These are phyloP conservation scores for Ascosphaera apis DNA, from an alignment of 2,329 filamentous ascomycete species.

Conservation along the genomic window DNA sequence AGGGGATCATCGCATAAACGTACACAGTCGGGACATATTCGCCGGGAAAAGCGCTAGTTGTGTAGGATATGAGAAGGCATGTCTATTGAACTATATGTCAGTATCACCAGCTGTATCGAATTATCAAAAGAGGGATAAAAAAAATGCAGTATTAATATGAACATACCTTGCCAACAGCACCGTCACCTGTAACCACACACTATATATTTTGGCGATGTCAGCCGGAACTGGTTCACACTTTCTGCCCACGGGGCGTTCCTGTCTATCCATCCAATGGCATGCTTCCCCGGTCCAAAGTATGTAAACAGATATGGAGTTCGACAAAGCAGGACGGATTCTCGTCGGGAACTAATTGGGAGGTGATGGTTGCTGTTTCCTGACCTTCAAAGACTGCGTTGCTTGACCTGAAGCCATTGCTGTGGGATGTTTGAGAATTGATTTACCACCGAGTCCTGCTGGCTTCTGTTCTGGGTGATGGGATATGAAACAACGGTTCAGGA, in stretches of 20 bases:
- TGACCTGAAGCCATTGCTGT: slow-evolving; percentile 63
- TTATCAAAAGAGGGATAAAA: too few relatives aligned
- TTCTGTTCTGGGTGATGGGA: too few relatives aligned
- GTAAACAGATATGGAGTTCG: slow-evolving; percentile 4
- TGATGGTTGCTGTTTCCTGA: too few relatives aligned
- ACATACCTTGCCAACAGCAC: slow-evolving; percentile 92
- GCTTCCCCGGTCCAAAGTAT: slow-evolving; percentile 1
- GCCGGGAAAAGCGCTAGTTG: slow-evolving; percentile 97
- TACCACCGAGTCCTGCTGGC: too few relatives aligned
- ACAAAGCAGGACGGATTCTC: too few relatives aligned
- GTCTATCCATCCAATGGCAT: slow-evolving; percentile 3
- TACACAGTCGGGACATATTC: slow-evolving; percentile 95
- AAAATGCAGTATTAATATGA: slow-evolving; percentile 4
- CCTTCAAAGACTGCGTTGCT: slow-evolving; percentile 80
- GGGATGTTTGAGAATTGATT: too few relatives aligned
- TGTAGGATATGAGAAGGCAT: slow-evolving; percentile 97
- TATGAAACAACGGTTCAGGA: too few relatives aligned
- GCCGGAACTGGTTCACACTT: slow-evolving; percentile 5
- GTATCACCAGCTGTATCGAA: too few relatives aligned
- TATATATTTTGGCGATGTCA: slow-evolving; percentile 19
- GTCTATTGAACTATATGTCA: slow-evolving; percentile 35
- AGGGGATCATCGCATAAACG: too few relatives aligned
- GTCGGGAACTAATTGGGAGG: too few relatives aligned
- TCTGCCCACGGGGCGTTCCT: slow-evolving; percentile 7
- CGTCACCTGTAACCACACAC: slow-evolving; percentile 98